These are phyloP conservation scores for Cubamyces sp. DNA, from an alignment of 768 basidiomycete species.

Conservation along the genomic window DNA sequence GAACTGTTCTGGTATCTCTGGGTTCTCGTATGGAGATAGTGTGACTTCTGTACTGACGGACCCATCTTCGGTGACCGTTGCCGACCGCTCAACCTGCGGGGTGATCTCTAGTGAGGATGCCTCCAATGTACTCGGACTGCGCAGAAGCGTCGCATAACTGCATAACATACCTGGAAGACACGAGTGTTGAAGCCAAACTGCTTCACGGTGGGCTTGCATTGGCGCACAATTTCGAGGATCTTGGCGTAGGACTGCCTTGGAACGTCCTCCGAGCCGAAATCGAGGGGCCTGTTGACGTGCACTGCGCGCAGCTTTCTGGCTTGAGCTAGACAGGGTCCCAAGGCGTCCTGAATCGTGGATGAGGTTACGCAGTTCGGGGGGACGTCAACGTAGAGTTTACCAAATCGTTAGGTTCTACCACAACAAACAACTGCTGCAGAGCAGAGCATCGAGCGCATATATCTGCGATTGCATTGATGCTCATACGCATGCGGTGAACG, in stretches of 20 bases:
- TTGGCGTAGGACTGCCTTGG: slow-evolving; percentile 23
- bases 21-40: slow-evolving; percentile 60
- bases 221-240: slow-evolving; percentile 46
- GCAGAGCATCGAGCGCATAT: slow-evolving; percentile 58
- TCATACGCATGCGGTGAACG: slow-evolving; percentile 65
- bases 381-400: slow-evolving; percentile 38
- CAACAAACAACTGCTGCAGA: slow-evolving; percentile 69
- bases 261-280: slow-evolving; percentile 24
- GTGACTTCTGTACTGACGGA: slow-evolving; percentile 40
- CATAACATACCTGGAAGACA: slow-evolving; percentile 66
- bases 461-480: slow-evolving; percentile 49
- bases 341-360: slow-evolving; percentile 38
- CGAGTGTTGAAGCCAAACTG: slow-evolving; percentile 71
- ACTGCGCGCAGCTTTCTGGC: slow-evolving; percentile 55
- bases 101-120: background rate
- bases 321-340: slow-evolving; percentile 47
- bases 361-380: background rate
- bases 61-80: slow-evolving; percentile 44
- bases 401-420: slow-evolving; percentile 49
- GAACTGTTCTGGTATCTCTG: slow-evolving; percentile 74
- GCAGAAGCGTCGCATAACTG: background rate
- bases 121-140: no score
- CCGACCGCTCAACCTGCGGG: slow-evolving; percentile 50
- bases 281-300: slow-evolving; percentile 58
- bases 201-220: slow-evolving; percentile 54